Evolutionary conservation across 2,329 filamentous ascomycete genomes (phyloP).

Genomic region (Lizonia empirigonia): DNA sequence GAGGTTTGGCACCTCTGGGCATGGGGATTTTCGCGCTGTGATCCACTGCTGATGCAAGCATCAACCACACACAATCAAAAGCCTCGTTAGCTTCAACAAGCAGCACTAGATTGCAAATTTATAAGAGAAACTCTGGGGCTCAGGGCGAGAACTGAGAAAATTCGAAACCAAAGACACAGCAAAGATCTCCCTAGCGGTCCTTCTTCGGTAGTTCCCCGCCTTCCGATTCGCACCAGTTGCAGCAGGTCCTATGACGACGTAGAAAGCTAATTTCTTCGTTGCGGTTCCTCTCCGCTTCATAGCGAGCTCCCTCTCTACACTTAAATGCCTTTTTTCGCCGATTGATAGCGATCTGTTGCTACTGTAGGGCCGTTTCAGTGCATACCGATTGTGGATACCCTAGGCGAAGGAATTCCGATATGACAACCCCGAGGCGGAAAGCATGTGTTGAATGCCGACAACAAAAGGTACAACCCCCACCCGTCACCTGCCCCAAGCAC

Average conservation of each 20-base stretch:
- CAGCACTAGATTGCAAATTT: slow-evolving; percentile 28
- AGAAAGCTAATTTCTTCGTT: slow-evolving; percentile 30
- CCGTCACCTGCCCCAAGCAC: slow-evolving; percentile 1
- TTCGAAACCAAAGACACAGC: slow-evolving; percentile 23
- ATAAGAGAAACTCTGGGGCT: slow-evolving; percentile 33
- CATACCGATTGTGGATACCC: slow-evolving; percentile 30
- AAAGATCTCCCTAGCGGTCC: slow-evolving; percentile 32
- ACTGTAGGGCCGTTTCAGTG: slow-evolving; percentile 24
- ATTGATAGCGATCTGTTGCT: slow-evolving; percentile 29
- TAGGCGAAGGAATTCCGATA: slow-evolving; percentile 30
- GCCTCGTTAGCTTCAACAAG: slow-evolving; percentile 28
- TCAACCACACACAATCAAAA: slow-evolving; percentile 30
- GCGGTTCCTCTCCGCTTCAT: slow-evolving; percentile 27
- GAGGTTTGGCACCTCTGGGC: slow-evolving; percentile 18
- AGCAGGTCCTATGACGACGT: slow-evolving; percentile 43
- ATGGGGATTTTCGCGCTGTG: slow-evolving; percentile 26
- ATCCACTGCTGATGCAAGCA: slow-evolving; percentile 33
- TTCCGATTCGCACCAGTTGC: slow-evolving; percentile 37
- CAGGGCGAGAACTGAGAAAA: slow-evolving; percentile 22
- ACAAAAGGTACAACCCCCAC: slow-evolving; percentile 40
- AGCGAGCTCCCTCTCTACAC: slow-evolving; percentile 24
- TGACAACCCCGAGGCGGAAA: slow-evolving; percentile 45
- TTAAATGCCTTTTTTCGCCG: slow-evolving; percentile 37
- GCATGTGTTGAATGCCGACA: slow-evolving; percentile 48
- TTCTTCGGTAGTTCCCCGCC: slow-evolving; percentile 43